A percentile compares a stretch with the other conserved stretches of the same genome.
phyloP scores from a whole-genome alignment of 2,329 filamentous ascomycete species.

The Verticillium albo-atrum region DNA sequence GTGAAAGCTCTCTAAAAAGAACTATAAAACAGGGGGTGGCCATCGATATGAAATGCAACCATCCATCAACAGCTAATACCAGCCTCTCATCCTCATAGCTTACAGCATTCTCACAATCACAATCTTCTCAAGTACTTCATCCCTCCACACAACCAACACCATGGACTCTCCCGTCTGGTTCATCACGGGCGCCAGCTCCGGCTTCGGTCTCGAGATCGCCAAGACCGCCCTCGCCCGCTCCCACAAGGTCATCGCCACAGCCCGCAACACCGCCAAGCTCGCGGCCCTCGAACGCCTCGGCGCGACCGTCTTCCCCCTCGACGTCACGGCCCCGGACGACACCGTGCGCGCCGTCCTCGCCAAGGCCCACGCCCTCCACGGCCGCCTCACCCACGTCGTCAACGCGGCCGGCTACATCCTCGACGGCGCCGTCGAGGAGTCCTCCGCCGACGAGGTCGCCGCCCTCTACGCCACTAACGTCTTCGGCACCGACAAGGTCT shows the following conservation, averaged over 20 bases:
- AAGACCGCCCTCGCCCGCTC: constrained; percentile 37
- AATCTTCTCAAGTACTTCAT: too few species aligned
- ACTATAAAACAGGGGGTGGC: neutral
- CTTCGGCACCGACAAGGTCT: constrained; percentile 44
- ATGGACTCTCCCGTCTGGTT: constrained; percentile 37
- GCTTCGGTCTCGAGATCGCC: constrained; percentile 43
- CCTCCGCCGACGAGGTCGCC: constrained; percentile 28
- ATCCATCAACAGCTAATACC: neutral
- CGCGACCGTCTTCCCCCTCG: constrained; percentile 38
- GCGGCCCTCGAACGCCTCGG: constrained; percentile 36
- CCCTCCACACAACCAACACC: neutral
- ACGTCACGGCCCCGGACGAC: constrained; percentile 35
- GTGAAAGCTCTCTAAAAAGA: neutral
- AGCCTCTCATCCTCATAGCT: too few species aligned
- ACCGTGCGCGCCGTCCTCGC: constrained; percentile 17
- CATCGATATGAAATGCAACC: neutral
- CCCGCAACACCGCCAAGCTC: constrained; percentile 34
- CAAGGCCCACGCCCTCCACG: constrained; percentile 12
- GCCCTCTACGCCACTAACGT: constrained; percentile 48
- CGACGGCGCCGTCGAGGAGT: constrained; percentile 36
- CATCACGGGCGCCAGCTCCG: constrained; percentile 46
- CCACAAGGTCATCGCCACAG: constrained; percentile 46
- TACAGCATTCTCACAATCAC: too few species aligned
- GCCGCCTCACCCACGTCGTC: constrained; percentile 41
- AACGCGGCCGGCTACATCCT: constrained; percentile 43